Evolutionary conservation across 257 asterid species (phyloP), one percentile per base, ranked within the genome.

Genomic region (Datura wrightii): DNA sequence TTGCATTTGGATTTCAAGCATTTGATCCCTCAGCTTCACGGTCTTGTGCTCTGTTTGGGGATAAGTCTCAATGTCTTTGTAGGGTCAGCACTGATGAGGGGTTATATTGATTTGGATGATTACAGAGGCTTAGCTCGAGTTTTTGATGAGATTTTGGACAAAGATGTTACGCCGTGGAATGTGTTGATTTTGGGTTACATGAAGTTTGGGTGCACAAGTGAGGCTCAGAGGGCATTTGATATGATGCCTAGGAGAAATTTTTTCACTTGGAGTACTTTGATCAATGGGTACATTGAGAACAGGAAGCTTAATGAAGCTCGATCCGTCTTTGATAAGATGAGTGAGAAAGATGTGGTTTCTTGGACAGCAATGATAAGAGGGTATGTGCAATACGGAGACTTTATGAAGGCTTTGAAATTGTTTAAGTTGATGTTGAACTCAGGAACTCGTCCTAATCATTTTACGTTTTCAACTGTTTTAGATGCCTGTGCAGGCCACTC

Each of bases 341-440:
- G 59, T 11, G 80, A 74, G 60, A 74, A 48, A 85, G 91, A 89
- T 53, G 92, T 90, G 84, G 89, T 92, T 84, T 91, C 80, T 74
- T 74, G 80, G 80, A 74, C 80, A 13, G 80, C 80, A 3, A 74
- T 74, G 59, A 74, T 74, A 71, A 88, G 93, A 15, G 91, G 95
- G 85, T 91, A 87, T 83, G 88, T 88, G 88, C 92, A 87, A 82
- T 89, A 89, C 54, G 90, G 93, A 15, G 78, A 70, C 31, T 84
- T 83, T 41, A 83, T 74, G 84, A 86, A 91, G 83, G 89, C 87
- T 56, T 74, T 91, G 46, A 85, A 87, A 5, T 62, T 90, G 70
- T 91, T 92, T 58, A 55, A 87, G 84, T 69, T 67, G 86, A 88
- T 91, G 93, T 83, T 87, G 42, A 84, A 48, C 83, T 84, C 88